These are phyloP conservation scores for Darksidea phi DNA, from an alignment of 495 filamentous ascomycete species.

Conservation along the genomic window DNA sequence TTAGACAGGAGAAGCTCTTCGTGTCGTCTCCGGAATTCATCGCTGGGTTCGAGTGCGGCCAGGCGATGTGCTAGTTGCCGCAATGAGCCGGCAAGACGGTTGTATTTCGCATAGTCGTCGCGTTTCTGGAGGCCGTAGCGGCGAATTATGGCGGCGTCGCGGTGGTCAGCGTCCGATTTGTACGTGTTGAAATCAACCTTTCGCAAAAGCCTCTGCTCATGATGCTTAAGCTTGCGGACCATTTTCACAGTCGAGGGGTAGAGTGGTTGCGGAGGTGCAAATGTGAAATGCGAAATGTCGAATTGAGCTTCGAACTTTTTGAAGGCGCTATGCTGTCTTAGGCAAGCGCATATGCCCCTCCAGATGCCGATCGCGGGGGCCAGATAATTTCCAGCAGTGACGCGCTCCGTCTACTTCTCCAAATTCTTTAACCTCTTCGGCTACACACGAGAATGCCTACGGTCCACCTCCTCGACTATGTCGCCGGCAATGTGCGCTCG, in stretches of 20 bases:
- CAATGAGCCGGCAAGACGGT: conserved; percentile 77
- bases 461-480: conserved; percentile 87
- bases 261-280: neutral
- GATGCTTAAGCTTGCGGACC: conserved; percentile 90
- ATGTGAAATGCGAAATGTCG: conserved; percentile 3
- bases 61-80: conserved; percentile 86
- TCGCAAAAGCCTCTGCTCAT: conserved; percentile 81
- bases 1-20: conserved; percentile 84
- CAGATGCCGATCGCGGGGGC: conserved; percentile 20
- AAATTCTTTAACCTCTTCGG: neutral
- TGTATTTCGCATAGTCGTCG: conserved; percentile 86
- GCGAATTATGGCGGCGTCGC: conserved; percentile 72
- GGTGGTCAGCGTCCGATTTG: conserved; percentile 82
- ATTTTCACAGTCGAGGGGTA: conserved; percentile 49
- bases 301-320: conserved; percentile 8
- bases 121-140: conserved; percentile 82
- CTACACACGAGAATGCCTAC: conserved; percentile 65
- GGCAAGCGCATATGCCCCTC: conserved; percentile 12
- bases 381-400: conserved; percentile 15
- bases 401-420: neutral
- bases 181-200: conserved; percentile 97
- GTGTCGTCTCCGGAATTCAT: conserved; percentile 72
- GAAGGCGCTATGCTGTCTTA: neutral
- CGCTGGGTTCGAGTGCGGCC: conserved; percentile 69
- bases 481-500: conserved; percentile 87